These are phyloP conservation scores for Tuber melanosporum DNA, from an alignment of 495 filamentous ascomycete genomes.

Conservation along the genomic window DNA sequence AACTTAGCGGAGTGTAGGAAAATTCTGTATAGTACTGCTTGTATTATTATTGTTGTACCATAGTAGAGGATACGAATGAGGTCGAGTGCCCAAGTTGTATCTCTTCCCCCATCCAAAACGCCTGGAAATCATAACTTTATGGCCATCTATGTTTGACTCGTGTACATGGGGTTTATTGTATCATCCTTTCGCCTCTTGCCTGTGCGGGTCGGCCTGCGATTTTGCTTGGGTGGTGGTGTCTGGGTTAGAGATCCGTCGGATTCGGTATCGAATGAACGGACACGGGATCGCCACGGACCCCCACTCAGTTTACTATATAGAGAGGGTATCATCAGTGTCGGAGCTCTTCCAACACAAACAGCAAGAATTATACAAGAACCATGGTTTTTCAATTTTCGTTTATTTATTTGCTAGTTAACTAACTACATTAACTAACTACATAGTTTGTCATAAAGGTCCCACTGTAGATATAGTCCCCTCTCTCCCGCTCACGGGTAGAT, in stretches of 20 bases:
- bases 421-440: neutral
- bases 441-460: neutral
- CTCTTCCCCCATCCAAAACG: neutral
- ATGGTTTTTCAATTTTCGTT: neutral
- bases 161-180: neutral
- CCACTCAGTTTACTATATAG: neutral
- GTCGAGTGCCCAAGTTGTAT: neutral
- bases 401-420: neutral
- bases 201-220: neutral
- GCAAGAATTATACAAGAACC: neutral
- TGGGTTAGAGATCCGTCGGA: neutral
- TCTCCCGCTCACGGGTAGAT: neutral
- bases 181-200: neutral
- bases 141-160: neutral
- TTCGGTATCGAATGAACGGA: neutral
- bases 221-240: neutral
- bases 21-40: neutral
- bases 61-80: neutral
- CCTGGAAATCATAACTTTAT: too few relatives aligned
- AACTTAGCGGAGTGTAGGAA: neutral
- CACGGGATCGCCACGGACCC: neutral
- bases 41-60: neutral
- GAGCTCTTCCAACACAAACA: neutral
- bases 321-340: neutral
- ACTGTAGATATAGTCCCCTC: neutral